These are phyloP conservation scores for Talaromyces albobiverticillius DNA, from an alignment of 2,329 filamentous ascomycete genomes.

Conservation along the genomic window DNA sequence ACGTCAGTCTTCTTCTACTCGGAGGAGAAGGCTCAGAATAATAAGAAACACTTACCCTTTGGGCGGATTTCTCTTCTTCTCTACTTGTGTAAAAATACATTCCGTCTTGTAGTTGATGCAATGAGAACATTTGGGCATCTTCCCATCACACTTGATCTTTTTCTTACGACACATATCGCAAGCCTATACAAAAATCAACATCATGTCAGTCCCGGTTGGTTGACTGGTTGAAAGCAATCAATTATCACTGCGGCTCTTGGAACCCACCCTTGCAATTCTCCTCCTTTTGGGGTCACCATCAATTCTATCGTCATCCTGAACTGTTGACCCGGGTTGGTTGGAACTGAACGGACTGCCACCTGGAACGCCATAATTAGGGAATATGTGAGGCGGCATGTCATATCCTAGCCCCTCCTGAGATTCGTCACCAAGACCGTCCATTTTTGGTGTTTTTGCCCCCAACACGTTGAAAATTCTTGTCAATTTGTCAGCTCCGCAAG, in stretches of 20 bases:
- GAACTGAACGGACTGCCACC: conserved; percentile 53
- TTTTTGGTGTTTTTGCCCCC: conserved; percentile 13
- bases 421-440: conserved; percentile 37
- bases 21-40: neutral
- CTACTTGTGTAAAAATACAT: conserved; percentile 94
- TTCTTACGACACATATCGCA: conserved; percentile 96
- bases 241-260: conserved; percentile 62
- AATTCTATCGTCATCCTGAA: conserved; percentile 50
- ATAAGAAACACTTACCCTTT: conserved; percentile 70
- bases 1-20: neutral
- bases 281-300: conserved; percentile 78
- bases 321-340: conserved; percentile 40
- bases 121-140: conserved; percentile 89
- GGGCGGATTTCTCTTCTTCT: conserved; percentile 96
- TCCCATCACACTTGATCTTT: conserved; percentile 95
- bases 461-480: neutral
- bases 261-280: conserved; percentile 82
- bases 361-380: conserved; percentile 61
- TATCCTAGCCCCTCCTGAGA: conserved; percentile 37
- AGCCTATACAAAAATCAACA: conserved; percentile 53
- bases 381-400: conserved; percentile 59
- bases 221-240: neutral
- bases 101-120: conserved; percentile 98
- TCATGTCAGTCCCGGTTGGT: neutral
- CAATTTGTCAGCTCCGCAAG: conserved; percentile 1